Evolutionary conservation across 805 yeast species (phyloP), one percentile per base, ranked within the genome.

Genomic region (Candida qinlingensis): DNA sequence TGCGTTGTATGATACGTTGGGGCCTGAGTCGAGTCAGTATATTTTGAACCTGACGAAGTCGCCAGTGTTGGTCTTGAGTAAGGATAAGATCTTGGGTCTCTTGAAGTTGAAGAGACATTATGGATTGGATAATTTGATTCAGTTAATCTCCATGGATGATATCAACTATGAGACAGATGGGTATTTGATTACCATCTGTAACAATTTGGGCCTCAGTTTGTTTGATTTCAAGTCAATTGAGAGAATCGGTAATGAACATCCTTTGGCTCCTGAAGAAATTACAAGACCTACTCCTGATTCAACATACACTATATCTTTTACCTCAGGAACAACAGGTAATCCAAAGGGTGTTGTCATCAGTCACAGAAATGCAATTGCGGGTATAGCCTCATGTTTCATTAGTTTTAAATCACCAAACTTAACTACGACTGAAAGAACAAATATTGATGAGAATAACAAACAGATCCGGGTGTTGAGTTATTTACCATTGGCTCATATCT

Each of bases 291-390:
- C 55, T 1, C 73, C 77, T 1, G 68, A 71, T 6, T 69, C 70
- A 34, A 53, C 69, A 4, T 72, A 73, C 53, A 77, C 85, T n/a
- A 74, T 81, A 42, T 77, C 79, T 25, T 80, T 80, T 60, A 81
- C 86, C 5, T 79, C 84, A 0, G 86, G 86, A n/a, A 81, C 86
- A 3, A 79, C 85, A 4, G 84, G 85, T 3, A 64, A 74, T 31
- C 86, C 86, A 36, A 80, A 81, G 61, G 86, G 86, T 30, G 85
- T 77, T 12, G 72, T 75, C 26, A 55, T 73, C 25, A 63, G 77
- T 7, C 83, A 81, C 37, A 55, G 57, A 4, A 72, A 68, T 57
- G 71, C 74, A 7, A 64, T 71, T 26, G 70, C 80, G 4, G 66
- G 68, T 4, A 70, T 80, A 19, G 47, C 56, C 4, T 57, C 56